These are phyloP conservation scores for Waitea zeae DNA, from an alignment of 1,284 basidiomycete genomes.

Conservation along the genomic window DNA sequence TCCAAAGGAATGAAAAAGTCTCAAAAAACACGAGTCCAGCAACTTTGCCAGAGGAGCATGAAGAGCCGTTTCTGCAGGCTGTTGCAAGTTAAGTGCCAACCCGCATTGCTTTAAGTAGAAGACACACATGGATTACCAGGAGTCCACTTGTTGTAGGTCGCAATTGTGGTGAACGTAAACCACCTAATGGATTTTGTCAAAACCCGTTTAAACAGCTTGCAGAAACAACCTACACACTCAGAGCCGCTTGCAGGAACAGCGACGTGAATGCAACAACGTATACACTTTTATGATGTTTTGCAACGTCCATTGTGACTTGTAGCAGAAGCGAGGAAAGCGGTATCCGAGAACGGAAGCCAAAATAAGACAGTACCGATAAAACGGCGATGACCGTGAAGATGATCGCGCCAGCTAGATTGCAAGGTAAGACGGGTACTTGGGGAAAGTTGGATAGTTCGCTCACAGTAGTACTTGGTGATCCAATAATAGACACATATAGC, in stretches of 20 bases:
- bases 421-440: neutral
- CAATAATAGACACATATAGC: conserved; percentile 61
- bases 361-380: conserved; percentile 47
- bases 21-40: conserved; percentile 63
- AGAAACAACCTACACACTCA: conserved; percentile 38
- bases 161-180: conserved; percentile 54
- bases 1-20: conserved; percentile 76
- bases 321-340: conserved; percentile 65
- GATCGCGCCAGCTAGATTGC: conserved; percentile 54
- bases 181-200: conserved; percentile 21
- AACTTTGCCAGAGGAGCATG: conserved; percentile 34
- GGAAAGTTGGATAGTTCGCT: conserved; percentile 15
- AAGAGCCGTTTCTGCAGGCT: conserved; percentile 21
- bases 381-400: conserved; percentile 60
- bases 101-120: neutral
- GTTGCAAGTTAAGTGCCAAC: no score
- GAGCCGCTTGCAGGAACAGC: conserved; percentile 50
- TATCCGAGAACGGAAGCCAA: conserved; percentile 53
- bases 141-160: conserved; percentile 64
- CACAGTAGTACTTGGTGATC: conserved; percentile 60
- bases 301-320: conserved; percentile 69
- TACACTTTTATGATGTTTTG: conserved; percentile 69
- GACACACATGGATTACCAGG: conserved; percentile 48
- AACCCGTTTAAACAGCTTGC: neutral
- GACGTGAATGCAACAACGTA: conserved; percentile 65